Percentiles rank a stretch among this genome's conserved stretches.
phyloP scores from a whole-genome alignment of 495 filamentous ascomycete species.

The Talaromyces ruber region DNA sequence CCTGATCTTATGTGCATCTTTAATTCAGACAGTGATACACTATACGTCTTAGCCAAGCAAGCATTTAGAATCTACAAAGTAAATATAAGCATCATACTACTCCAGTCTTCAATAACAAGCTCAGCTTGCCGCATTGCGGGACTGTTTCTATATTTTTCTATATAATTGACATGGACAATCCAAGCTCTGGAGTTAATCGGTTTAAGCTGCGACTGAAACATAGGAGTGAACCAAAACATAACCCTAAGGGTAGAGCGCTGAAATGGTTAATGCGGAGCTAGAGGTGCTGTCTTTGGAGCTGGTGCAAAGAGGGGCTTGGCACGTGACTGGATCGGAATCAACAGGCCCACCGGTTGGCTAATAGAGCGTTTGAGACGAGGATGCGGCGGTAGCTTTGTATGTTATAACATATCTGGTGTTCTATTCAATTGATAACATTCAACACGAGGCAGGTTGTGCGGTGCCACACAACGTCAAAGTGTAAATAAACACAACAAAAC shows the following conservation, averaged over 20 bases:
- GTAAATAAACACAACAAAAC: background rate
- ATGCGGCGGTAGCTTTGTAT: background rate
- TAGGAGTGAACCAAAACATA: background rate
- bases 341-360: background rate
- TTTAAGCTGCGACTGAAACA: background rate
- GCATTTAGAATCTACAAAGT: too few relatives aligned
- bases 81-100: too few relatives aligned
- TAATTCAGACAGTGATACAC: too few relatives aligned
- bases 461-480: background rate
- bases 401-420: background rate
- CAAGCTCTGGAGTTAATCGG: background rate
- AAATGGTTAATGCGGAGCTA: background rate
- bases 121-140: too few relatives aligned
- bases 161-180: background rate
- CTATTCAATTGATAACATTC: background rate
- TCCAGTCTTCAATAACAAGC: too few relatives aligned
- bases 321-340: background rate
- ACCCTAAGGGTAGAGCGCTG: background rate
- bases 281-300: background rate
- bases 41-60: too few relatives aligned
- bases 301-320: background rate
- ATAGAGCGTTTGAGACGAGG: background rate
- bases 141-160: background rate
- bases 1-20: too few relatives aligned
- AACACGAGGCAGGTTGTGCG: background rate